Evolutionary conservation across 2,329 filamentous ascomycete genomes (phyloP), one percentile per base, ranked within the genome.

Genomic region (Colletotrichum orbiculare): DNA sequence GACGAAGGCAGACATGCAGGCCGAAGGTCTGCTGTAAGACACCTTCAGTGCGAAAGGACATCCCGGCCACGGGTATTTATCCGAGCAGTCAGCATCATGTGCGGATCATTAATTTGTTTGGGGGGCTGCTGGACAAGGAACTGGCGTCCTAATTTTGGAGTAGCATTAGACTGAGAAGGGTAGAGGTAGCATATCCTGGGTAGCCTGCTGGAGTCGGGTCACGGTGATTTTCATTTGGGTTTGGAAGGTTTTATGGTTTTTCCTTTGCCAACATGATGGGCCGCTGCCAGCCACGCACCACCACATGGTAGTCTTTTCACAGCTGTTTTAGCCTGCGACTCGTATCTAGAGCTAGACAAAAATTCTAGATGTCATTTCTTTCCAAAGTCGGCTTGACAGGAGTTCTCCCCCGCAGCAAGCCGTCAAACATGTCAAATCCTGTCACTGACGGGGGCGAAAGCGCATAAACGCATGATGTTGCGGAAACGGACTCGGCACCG

Each of bases 121-220:
- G 45, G 38, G 38, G 47, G 17, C 17, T 17, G 17, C 37, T 15
- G 35, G 39, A 43, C 54, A 15, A 61, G 57, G 49, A 49, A 41
- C 56, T 43, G 47, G 52, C 46, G 50, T 52, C 33, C 34, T 37
- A 46, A 37, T 39, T 46, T 39, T n/a, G 45, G 42, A 42, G 33
- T 53, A 56, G 55, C 61, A 67, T 67, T 53, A 59, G 60, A 60
- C 46, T 56, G 56, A 61, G 47, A 50, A 17, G 49, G 17, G 17
- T 9, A 15, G 13, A 33, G 46, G 52, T 38, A 39, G 58, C 62
- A 65, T 62, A 65, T 53, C 15, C 42, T 8, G 50, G 55, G 46
- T 49, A 61, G 57, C 57, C 56, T 64, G 61, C 57, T 61, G 61
- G 61, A 54, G 62, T 64, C 62, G 62, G 62, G 62, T 56, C 38